Conservation (phyloP, 2,329 filamentous ascomycete genomes). For the Karstenula rhodostoma region DNA sequence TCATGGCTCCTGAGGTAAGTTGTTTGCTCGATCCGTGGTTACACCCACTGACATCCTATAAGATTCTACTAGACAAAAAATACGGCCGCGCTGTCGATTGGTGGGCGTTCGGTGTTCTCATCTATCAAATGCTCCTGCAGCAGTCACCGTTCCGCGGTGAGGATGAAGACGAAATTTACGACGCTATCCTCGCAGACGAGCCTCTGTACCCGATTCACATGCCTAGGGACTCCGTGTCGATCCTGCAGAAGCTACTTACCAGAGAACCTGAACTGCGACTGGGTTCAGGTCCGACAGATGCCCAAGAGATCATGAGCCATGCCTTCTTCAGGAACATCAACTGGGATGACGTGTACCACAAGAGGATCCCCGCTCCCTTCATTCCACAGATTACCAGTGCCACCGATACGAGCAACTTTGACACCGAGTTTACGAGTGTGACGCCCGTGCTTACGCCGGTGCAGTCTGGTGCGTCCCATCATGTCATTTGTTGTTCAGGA, state of each 20-base stretch:
- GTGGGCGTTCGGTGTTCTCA: constrained; percentile 99
- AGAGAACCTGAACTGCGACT: constrained; percentile 92
- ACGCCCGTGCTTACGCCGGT: constrained; percentile 97
- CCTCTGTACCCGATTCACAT: constrained; percentile 98
- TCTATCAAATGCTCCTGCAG: constrained; percentile 99
- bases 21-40: constrained; percentile 26
- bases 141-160: constrained; percentile 99
- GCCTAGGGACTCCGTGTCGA: constrained; percentile 96
- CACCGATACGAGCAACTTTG: constrained; percentile 99
- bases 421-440: constrained; percentile 97
- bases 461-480: constrained; percentile 79
- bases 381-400: constrained; percentile 87
- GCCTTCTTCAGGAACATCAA: constrained; percentile 98
- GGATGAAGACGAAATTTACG: constrained; percentile 99
- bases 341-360: constrained; percentile 99
- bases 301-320: constrained; percentile 98
- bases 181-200: constrained; percentile 96
- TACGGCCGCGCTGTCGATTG: constrained; percentile 97
- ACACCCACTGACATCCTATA: constrained; percentile 30
- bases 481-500: constrained; percentile 9
- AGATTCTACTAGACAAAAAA: constrained; percentile 98
- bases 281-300: constrained; percentile 93
- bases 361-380: constrained; percentile 89
- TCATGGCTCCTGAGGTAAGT: constrained; percentile 94
- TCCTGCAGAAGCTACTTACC: constrained; percentile 95